Evolutionary conservation across 345 rosid species (phyloP).

Genomic region (Salix brachista): DNA sequence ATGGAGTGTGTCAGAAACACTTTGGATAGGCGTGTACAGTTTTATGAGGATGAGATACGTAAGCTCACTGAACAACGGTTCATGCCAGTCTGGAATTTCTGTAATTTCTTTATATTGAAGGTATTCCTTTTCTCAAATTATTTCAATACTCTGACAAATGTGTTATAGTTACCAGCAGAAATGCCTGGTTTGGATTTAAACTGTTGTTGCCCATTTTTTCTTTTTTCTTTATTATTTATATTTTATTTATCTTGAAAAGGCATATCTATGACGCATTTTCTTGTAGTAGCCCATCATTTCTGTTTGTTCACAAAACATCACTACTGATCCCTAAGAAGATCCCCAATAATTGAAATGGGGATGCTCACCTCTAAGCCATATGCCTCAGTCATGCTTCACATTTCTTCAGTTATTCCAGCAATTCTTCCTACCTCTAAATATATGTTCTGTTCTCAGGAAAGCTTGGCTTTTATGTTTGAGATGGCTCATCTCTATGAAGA

Average conservation of each 20-base stretch:
- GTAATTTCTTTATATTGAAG: conserved; percentile 95
- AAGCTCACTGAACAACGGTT: conserved; percentile 89
- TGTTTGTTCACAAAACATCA: conserved; percentile 3
- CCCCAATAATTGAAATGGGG: not conserved
- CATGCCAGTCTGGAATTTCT: conserved; percentile 96
- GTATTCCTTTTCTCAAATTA: conserved; percentile 40
- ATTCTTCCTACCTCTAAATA: conserved; percentile 11
- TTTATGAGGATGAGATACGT: conserved; percentile 95
- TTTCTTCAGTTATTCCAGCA: conserved; percentile 13
- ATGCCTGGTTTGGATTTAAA: conserved; percentile 2
- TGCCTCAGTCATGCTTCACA: conserved; percentile 13
- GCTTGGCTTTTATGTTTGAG: conserved; percentile 98
- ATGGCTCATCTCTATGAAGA: conserved; percentile 96
- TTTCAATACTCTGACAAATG: conserved; percentile 12
- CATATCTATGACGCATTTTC: conserved; percentile 2
- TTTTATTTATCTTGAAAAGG: conserved; percentile 6
- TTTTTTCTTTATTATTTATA: not conserved
- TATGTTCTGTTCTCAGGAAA: conserved; percentile 58
- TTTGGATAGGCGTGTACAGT: conserved; percentile 81
- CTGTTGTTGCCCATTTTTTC: not conserved
- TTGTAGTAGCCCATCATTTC: not conserved
- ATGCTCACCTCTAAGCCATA: conserved; percentile 4
- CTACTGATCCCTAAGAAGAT: not conserved
- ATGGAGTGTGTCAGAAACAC: conserved; percentile 81
- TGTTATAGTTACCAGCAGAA: conserved; percentile 12